phyloP scores from a whole-genome alignment of 2,329 filamentous ascomycete genomes.

The Trichoderma harzianum region DNA sequence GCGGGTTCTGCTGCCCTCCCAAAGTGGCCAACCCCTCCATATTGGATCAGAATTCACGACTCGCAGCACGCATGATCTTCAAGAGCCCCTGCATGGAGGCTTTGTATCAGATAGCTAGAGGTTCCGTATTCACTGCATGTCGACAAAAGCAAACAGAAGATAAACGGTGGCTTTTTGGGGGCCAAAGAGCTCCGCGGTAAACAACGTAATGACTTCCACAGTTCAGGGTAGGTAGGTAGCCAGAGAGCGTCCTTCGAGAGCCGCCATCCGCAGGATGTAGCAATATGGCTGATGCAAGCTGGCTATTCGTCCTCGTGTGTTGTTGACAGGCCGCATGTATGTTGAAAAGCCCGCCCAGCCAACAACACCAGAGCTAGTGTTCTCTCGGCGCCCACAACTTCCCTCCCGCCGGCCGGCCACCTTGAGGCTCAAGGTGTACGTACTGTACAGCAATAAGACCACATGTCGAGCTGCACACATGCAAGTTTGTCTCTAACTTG shows the following conservation, averaged over 20 bases:
- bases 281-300: not conserved
- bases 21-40: not conserved
- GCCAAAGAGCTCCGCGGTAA: not conserved
- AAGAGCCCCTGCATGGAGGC: not conserved
- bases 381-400: not conserved
- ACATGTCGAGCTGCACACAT: not conserved
- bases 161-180: not conserved
- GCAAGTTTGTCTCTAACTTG: not conserved
- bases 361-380: not conserved
- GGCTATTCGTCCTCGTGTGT: not conserved
- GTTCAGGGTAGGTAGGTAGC: not conserved
- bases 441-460: not conserved
- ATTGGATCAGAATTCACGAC: not conserved
- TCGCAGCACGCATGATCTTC: not conserved
- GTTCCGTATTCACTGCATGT: not conserved
- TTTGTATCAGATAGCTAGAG: not conserved
- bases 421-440: not conserved
- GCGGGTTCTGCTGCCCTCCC: not conserved
- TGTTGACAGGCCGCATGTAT: not conserved
- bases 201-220: not conserved
- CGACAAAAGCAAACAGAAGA: not conserved
- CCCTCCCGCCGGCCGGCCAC: too few species aligned
- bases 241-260: not conserved
- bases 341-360: not conserved
- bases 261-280: not conserved